These are phyloP conservation scores for Penicillium capsulatum DNA, from an alignment of 2,329 filamentous ascomycete species.

Conservation along the genomic window DNA sequence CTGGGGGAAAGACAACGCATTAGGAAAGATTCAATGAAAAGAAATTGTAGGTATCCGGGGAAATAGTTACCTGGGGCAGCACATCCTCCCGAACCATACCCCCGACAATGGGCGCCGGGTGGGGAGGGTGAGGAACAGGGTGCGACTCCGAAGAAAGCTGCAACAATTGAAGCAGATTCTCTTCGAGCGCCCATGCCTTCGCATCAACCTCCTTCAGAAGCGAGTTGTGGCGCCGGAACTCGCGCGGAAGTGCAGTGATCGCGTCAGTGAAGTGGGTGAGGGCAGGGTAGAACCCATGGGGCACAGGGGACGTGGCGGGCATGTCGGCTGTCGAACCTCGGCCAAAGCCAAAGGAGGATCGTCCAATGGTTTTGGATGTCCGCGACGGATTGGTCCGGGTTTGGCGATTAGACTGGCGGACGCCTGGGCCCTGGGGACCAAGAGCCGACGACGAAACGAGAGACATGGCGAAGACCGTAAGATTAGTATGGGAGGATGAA, in stretches of 20 bases:
- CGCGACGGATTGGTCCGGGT: conserved; percentile 49
- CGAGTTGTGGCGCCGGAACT: conserved; percentile 93
- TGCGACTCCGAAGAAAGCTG: conserved; percentile 36
- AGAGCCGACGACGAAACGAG: conserved; percentile 26
- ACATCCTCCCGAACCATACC: conserved; percentile 35
- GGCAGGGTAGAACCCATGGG: conserved; percentile 58
- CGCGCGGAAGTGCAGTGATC: conserved; percentile 85
- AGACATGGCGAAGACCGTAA: conserved; percentile 21
- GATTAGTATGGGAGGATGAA: conserved; percentile 10
- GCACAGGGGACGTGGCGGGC: conserved; percentile 30
- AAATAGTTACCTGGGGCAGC: conserved; percentile 23
- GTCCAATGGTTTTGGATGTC: conserved; percentile 44
- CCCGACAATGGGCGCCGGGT: conserved; percentile 36
- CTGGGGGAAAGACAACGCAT: conserved; percentile 16
- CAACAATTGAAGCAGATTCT: conserved; percentile 72
- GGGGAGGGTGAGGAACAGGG: conserved; percentile 30
- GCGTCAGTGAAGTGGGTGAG: conserved; percentile 80
- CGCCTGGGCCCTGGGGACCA: conserved; percentile 27
- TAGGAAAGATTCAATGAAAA: no score
- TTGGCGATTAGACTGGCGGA: conserved; percentile 41
- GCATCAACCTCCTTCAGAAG: conserved; percentile 96
- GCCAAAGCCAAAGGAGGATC: conserved; percentile 40
- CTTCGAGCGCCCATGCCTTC: conserved; percentile 86
- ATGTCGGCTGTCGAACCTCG: conserved; percentile 28
- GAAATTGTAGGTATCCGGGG: no score